These are phyloP conservation scores for Eremothecium sinecaudum DNA, from an alignment of 1,139 yeast species.

Conservation along the genomic window DNA sequence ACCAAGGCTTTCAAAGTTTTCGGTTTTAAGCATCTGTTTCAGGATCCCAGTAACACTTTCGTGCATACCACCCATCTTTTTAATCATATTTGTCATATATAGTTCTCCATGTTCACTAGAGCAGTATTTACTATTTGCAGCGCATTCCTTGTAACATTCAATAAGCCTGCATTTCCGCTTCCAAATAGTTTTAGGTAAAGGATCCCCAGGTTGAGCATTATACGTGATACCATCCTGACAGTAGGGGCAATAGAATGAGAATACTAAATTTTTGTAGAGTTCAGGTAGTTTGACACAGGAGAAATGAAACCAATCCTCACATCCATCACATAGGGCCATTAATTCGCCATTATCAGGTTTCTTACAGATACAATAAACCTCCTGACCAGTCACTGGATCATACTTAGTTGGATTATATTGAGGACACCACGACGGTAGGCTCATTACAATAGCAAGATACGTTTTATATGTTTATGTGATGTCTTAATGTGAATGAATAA, in stretches of 20 bases:
- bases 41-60: conserved; percentile 12
- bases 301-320: conserved; percentile 95
- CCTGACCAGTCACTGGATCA: conserved; percentile 39
- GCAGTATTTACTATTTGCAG: conserved; percentile 58
- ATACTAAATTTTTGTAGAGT: conserved; percentile 48
- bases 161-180: conserved; percentile 63
- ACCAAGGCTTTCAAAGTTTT: conserved; percentile 23
- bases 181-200: conserved; percentile 45
- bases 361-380: conserved; percentile 70
- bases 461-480: too few species aligned
- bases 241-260: conserved; percentile 63
- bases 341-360: conserved; percentile 70
- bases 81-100: conserved; percentile 37
- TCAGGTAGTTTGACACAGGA: conserved; percentile 56
- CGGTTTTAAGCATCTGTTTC: conserved; percentile 22
- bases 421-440: conserved; percentile 29
- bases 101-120: conserved; percentile 57
- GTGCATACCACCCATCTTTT: conserved; percentile 19
- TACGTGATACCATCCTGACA: conserved; percentile 51
- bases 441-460: too few species aligned
- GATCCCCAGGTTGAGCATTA: conserved; percentile 19
- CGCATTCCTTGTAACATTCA: conserved; percentile 53
- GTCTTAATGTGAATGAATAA: too few species aligned
- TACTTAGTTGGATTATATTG: conserved; percentile 19
- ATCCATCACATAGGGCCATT: conserved; percentile 90